phyloP scores from a whole-genome alignment of 108 stramenopile genomes.

The Nannochloropsis gaditana region DNA sequence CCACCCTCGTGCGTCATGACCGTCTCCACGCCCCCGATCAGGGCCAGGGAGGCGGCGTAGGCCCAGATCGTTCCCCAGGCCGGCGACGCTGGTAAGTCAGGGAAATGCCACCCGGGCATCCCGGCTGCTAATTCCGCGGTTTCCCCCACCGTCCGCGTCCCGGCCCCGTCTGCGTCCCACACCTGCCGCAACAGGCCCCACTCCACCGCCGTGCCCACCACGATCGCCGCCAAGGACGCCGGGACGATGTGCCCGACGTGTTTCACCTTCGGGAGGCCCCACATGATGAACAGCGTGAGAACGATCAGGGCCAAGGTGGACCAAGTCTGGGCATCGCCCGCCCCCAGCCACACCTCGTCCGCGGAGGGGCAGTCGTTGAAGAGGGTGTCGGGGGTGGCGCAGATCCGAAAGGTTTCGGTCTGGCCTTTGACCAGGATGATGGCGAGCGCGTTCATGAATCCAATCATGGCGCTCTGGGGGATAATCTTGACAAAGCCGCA shows the following conservation, averaged over 20 bases:
- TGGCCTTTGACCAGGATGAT: conserved; percentile 62
- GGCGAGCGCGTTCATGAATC: conserved; percentile 61
- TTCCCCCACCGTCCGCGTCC: neutral
- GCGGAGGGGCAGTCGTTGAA: conserved; percentile 57
- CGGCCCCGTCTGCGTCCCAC: neutral
- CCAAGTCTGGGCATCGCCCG: neutral
- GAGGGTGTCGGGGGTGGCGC: conserved; percentile 37
- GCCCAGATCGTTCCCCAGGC: neutral
- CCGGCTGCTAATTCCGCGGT: neutral
- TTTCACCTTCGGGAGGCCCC: neutral
- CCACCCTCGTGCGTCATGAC: conserved; percentile 19
- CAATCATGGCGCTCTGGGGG: conserved; percentile 60
- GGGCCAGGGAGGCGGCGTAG: neutral
- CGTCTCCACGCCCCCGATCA: neutral
- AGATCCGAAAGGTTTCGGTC: conserved; percentile 50
- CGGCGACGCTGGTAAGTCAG: neutral
- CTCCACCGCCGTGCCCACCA: conserved; percentile 50
- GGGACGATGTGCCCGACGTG: conserved; percentile 37
- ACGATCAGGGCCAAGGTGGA: neutral
- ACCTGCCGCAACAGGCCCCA: neutral
- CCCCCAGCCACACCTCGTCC: conserved; percentile 50
- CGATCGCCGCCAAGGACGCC: conserved; percentile 54
- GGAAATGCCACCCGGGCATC: neutral
- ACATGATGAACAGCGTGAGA: conserved; percentile 20
- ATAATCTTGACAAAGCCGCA: conserved; percentile 59